Evolutionary conservation across 352 stramenopile genomes (phyloP), one percentile per base, ranked within the genome.

Genomic region (Phytopythium mirpurense): DNA sequence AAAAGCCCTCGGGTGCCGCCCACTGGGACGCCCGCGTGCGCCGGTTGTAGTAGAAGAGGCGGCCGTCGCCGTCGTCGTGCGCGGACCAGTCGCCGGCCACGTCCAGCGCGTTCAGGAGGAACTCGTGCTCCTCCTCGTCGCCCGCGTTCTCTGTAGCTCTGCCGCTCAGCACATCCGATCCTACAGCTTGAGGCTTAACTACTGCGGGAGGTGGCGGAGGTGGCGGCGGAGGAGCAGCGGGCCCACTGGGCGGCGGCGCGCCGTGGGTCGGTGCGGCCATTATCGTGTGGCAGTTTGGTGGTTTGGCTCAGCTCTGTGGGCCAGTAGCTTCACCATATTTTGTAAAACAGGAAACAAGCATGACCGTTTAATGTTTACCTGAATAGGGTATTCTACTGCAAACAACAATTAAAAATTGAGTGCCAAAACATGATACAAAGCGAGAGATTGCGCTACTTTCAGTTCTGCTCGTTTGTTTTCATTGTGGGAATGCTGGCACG

Each of bases 21-120:
- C 83, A 93, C 61, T 74, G 69, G 23, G 80, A 88, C 52, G 66
- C 53, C 15, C 69, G 41, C 18, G 70, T 64, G 21, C 66, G 66
- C 15, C 56, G 51, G 49, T 89, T 70, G 62, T 85, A 88, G 68
- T 90, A 93, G 60, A 90, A 93, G n/a, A 90, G 55, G 3, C 68
- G 70, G 9, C 81, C 81, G 8, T 89, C 67, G 29, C 75, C 78
- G 47, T 90, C 83, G 42, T 88, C 78, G 40, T 91, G 78, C 35
- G 84, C 80, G 15, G 74, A 85, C 83, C 83, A 93, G 15, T 71
- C 51, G 41, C 68, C 83, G 35, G 70, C 62, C 43, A 86, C 64
- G 15, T 83, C 53, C 24, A 89, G 58, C 10, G 81, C 81, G 59
- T 92, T 78, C 5, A 82, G 57, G 8, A 38, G 46, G 45, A 73